A percentile compares a stretch with the other conserved stretches of the same genome.
phyloP scores from a whole-genome alignment of 2,329 filamentous ascomycete species.

The Verticillium alfalfae region DNA sequence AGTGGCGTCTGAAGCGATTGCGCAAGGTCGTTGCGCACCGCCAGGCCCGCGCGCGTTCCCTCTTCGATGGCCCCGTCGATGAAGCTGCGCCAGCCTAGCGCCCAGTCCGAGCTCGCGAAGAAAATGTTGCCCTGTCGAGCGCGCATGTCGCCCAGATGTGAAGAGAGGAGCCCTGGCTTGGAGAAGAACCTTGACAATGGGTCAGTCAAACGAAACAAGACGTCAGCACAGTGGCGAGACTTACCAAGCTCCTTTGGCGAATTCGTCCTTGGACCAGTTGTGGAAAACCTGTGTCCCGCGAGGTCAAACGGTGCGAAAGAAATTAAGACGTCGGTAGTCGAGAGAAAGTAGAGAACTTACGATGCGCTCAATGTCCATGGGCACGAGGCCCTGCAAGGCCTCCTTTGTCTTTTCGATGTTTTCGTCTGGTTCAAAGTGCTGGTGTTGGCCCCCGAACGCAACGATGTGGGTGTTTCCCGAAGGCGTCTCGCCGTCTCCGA shows the following conservation, averaged over 20 bases:
- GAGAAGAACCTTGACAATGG: slow-evolving; percentile 24
- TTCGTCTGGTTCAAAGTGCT: slow-evolving; percentile 37
- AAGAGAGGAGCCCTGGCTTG: slow-evolving; percentile 26
- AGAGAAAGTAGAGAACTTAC: slow-evolving; percentile 9
- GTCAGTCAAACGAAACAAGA: background rate
- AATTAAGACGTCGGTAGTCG: background rate
- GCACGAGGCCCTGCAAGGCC: slow-evolving; percentile 25
- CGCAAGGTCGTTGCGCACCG: slow-evolving; percentile 8
- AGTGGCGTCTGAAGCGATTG: background rate
- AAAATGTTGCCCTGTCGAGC: slow-evolving; percentile 34
- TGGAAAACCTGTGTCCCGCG: slow-evolving; percentile 31
- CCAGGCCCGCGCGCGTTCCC: slow-evolving; percentile 26
- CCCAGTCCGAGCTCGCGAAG: slow-evolving; percentile 44
- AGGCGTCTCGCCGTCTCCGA: slow-evolving; percentile 37
- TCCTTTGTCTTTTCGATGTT: slow-evolving; percentile 24
- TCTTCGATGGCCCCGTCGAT: slow-evolving; percentile 45
- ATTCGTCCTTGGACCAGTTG: slow-evolving; percentile 42
- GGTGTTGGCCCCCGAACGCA: slow-evolving; percentile 33
- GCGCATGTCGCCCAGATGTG: slow-evolving; percentile 32
- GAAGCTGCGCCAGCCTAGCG: slow-evolving; percentile 41
- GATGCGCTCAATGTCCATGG: slow-evolving; percentile 20
- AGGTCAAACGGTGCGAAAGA: background rate
- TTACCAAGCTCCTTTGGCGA: slow-evolving; percentile 35
- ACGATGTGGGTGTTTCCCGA: slow-evolving; percentile 42
- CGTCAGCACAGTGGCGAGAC: background rate